Evolutionary conservation across 805 yeast genomes (phyloP), one percentile per base, ranked within the genome.

Genomic region (Candida tammaniensis): DNA sequence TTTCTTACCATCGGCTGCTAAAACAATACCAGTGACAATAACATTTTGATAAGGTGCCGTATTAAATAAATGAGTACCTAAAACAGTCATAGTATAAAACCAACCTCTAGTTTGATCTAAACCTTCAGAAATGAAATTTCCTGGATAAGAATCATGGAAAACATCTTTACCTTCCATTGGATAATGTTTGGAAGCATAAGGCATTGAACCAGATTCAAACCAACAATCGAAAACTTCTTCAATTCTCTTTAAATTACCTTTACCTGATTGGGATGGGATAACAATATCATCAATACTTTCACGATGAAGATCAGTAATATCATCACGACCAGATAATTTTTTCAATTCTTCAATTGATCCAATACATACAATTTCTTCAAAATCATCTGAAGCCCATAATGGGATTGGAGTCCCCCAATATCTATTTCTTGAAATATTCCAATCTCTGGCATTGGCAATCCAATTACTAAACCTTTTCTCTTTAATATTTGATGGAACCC

Each of bases 371-470:
- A 91, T 66, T 69, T 93, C 99, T 64, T 86, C 83, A 48, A 72
- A 78, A 60, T 93, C 99, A 13, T 89, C 98, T 48, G 89, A 80
- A 35, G 79, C 96, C 99, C 99, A 93, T 56, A 93, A 69, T 43
- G 99, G 99, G 51, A 93, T 80, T 42, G 99, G 99, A 19, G 98
- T 93, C 71, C 99, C 99, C 99, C 99, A 93, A 68, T 93, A 93
- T 67, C 99, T 78, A 73, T 91, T 91, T 76, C 99, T 85, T 17
- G 97, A 88, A 44, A 93, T 77, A 59, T 93, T 93, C 99, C 99
- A 93, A 66, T 93, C 99, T 65, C 99, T 86, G 33, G 99, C 98
- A 54, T 89, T 91, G 49, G 93, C 87, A 60, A 93, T 85, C 99
- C 99, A 93, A 72, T 91, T 91, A 32, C 95, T 78, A 56, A 93